Base-by-base conservation (phyloP, 2,329 filamentous ascomycete genomes). In the Trichophyton simii region DNA sequence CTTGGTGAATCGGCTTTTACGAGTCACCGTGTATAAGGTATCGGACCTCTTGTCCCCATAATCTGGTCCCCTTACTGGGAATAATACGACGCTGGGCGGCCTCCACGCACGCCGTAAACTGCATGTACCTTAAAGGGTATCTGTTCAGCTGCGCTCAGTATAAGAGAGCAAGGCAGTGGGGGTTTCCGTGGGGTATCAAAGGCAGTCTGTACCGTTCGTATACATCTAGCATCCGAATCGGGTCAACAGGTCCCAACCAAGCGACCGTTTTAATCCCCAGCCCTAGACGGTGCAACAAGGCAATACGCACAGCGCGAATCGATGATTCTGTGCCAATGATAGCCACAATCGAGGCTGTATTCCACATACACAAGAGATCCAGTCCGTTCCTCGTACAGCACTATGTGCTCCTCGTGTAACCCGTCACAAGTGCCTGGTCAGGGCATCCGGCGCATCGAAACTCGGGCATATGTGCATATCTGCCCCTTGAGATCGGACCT, bases 311-410 rank as follows among this genome's bases (percentile, higher is more conserved):
- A 9, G 46, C 46, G 22, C 25, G 46, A 15, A 52, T 52, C 20
- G 22, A 52, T 1, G 9, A 15, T 11, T 25, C 46, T 28, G 20
- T 52, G 20, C 46, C 46, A 55, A 55, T 38, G 52, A 34, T 55
- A 36, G 25, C n/a, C 28, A 34, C 13, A 28, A 38, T n/a, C 6
- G 5, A 20, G n/a, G 28, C 7, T 34, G 34, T 36, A 55, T 13
- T 34, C 8, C 28, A 31, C 28, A 55, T 18, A 36, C 52, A 22
- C 22, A 25, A 8, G 34, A 38, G 34, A 52, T 18, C 20, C 28
- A 36, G 52, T 55, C 52, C 8, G 52, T 55, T 28, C 52, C 52
- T 55, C 52, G 52, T 55, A 55, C 52, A 55, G 52, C 52, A 20
- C 52, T 52, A 52, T 52, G 13, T 52, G 9, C 52, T 34, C 52